A percentile compares a stretch with the other conserved stretches of the same genome.
These are phyloP conservation scores for Penicillium sp. DNA, from an alignment of 2,329 filamentous ascomycete species.

Conservation along the genomic window DNA sequence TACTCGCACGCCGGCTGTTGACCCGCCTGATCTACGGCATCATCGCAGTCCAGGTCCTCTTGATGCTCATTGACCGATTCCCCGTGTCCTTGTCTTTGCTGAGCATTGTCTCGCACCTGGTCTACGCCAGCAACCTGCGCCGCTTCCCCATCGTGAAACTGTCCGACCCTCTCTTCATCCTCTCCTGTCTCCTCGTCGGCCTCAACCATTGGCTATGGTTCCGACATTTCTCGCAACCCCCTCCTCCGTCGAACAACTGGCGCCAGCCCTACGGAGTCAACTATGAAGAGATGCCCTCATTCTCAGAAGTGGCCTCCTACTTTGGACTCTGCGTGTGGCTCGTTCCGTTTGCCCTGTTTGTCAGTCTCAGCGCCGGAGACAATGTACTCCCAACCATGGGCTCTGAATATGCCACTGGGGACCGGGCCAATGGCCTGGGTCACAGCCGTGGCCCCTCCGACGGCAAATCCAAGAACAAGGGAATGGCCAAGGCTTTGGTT, in stretches of 20 bases:
- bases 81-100: conserved; percentile 73
- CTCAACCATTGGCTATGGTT: conserved; percentile 97
- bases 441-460: conserved; percentile 30
- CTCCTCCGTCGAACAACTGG: conserved; percentile 44
- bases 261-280: conserved; percentile 46
- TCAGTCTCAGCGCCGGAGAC: conserved; percentile 89
- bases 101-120: conserved; percentile 75
- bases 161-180: conserved; percentile 80
- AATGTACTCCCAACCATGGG: conserved; percentile 94
- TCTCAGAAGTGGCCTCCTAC: conserved; percentile 93
- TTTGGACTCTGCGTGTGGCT: conserved; percentile 97
- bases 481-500: conserved; percentile 66
- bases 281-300: conserved; percentile 65
- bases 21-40: conserved; percentile 81
- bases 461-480: conserved; percentile 53
- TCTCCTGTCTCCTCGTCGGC: conserved; percentile 82
- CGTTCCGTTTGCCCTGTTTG: conserved; percentile 91
- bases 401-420: conserved; percentile 68
- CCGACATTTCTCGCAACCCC: conserved; percentile 76
- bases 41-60: conserved; percentile 71
- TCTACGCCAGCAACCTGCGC: conserved; percentile 86
- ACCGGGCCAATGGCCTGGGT: conserved; percentile 32
- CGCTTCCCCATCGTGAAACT: conserved; percentile 78
- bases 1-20: conserved; percentile 84
- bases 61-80: conserved; percentile 82